These are phyloP conservation scores for Plantago major DNA, from an alignment of 257 asterid species.

Conservation along the genomic window DNA sequence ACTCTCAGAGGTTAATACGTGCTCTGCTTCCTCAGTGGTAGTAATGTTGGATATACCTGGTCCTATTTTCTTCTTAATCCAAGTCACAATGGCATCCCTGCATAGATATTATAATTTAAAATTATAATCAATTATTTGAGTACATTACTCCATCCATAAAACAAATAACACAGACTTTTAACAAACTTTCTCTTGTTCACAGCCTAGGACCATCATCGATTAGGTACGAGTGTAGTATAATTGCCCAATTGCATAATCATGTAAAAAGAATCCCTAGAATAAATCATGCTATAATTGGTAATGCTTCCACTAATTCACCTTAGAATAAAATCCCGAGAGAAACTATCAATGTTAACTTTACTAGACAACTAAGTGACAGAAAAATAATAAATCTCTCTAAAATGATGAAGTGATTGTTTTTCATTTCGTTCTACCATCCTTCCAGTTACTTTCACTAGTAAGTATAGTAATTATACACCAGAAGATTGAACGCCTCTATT, in stretches of 20 bases:
- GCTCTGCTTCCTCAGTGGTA: conserved; percentile 81
- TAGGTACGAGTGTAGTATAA: no score
- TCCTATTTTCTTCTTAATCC: conserved; percentile 93
- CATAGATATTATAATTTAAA: conserved; percentile 9
- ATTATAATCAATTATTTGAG: conserved; percentile 8
- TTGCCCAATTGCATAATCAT: no score
- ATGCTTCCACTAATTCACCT: background rate
- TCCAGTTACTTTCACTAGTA: no score
- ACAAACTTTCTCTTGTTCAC: background rate
- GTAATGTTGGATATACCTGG: conserved; percentile 72
- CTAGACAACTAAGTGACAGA: background rate
- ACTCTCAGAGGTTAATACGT: conserved; percentile 47
- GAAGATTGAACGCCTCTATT: no score
- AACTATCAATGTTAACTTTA: background rate
- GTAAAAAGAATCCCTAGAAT: no score
- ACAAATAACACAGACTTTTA: background rate
- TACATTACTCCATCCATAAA: background rate
- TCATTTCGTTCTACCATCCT: no score
- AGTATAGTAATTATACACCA: no score
- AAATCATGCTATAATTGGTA: background rate
- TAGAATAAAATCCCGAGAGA: background rate
- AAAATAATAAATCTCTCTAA: background rate
- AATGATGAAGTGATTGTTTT: background rate
- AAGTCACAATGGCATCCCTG: conserved; percentile 79
- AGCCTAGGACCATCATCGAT: no score